Base-by-base conservation (phyloP, 1,284 basidiomycete genomes). In the Inonotus hispidus region DNA sequence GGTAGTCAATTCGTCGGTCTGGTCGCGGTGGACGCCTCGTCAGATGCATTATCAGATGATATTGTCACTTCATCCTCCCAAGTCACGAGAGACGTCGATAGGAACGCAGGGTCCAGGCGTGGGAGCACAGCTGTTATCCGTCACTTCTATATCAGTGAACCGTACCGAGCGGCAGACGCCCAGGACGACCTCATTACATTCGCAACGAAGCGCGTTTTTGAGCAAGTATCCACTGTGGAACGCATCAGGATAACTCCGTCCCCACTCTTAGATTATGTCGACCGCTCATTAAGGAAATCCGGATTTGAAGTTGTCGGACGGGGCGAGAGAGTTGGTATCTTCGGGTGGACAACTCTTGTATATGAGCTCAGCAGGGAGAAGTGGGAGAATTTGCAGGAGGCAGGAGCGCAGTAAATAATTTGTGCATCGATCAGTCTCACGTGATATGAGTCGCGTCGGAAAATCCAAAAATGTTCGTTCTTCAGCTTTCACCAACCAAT, bases 61-160 rank as follows among this genome's bases (percentile, higher is more conserved):
- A 65, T 72, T 50, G 66, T 69, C 32, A 53, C 64, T 29, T 53
- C 61, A 21, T 46, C 58, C 13, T 35, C 25, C 13, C 11, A 50
- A 27, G 13, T 1, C 8, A n/a, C 27, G n/a, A 23, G 23, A 25
- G 49, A n/a, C n/a, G n/a, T n/a, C n/a, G n/a, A n/a, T n/a, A n/a
- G n/a, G n/a, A n/a, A n/a, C n/a, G n/a, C 29, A 32, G 8, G 32
- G 32, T 32, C 32, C 8, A 32, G 32, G 3, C 32, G 32, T 32
- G 32, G 32, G 8, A 32, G 32, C 41, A 75, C 77, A 14, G 88
- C 85, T 8, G 76, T 79, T n/a, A 85, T 93, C 63, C 83, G 90
- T 29, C 92, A 93, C 70, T 84, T 92, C 69, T 86, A 82, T 66
- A 81, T 91, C 43, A 85, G 90, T 56, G 82, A 85, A 60, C 77